Evolutionary conservation across 208 protist species (phyloP).

Genomic region (Wallacemonas sp.): DNA sequence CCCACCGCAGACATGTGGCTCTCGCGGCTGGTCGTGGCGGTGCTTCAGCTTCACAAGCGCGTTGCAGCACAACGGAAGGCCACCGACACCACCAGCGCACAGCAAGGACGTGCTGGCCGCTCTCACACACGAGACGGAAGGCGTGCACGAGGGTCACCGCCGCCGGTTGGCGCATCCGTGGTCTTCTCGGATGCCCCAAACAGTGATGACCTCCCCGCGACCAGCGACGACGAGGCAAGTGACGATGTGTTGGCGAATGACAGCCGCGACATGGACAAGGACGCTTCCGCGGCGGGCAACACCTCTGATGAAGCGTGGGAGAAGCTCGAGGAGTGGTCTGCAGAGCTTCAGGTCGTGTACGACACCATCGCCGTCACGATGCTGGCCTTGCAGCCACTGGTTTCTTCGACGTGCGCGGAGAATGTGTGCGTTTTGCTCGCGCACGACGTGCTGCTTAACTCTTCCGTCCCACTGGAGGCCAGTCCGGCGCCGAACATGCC

Average conservation of each 20-base stretch:
- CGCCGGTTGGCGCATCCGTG: no score
- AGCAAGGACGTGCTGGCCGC: not conserved
- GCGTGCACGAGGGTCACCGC: not conserved
- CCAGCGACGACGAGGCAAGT: not conserved
- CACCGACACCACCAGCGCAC: conserved; percentile 11
- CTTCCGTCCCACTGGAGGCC: not conserved
- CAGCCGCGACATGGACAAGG: not conserved
- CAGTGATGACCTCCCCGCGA: no score
- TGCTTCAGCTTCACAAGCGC: conserved; percentile 30
- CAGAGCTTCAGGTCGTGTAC: conserved; percentile 33
- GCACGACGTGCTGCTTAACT: conserved; percentile 12
- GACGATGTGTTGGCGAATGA: no score
- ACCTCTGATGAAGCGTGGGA: not conserved
- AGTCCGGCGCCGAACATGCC: not conserved
- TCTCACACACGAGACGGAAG: not conserved
- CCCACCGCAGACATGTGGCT: conserved; percentile 60
- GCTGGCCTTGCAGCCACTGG: conserved; percentile 30
- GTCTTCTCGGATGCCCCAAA: no score
- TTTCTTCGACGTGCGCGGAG: conserved; percentile 10
- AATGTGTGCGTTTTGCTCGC: not conserved
- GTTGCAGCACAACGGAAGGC: not conserved
- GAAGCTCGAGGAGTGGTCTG: conserved; percentile 15
- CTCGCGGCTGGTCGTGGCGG: conserved; percentile 48
- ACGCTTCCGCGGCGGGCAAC: not conserved
- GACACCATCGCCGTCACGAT: conserved; percentile 33